Conservation (phyloP, 176 grass and related monocot species). For the Paspalum vaginatum region DNA sequence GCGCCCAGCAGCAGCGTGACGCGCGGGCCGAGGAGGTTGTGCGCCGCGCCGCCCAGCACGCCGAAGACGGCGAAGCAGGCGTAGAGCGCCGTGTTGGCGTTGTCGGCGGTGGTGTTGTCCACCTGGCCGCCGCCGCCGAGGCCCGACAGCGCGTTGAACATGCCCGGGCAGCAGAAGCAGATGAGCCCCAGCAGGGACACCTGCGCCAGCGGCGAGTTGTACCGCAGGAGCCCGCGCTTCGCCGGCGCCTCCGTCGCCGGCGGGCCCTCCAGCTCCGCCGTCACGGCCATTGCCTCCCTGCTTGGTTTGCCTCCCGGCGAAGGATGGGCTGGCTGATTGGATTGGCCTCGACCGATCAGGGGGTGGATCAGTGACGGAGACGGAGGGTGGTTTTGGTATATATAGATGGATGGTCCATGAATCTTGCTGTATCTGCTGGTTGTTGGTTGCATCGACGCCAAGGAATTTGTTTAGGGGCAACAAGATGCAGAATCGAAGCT, state of each 20-base stretch:
- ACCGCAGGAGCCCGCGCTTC: conserved; percentile 31
- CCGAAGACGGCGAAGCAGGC: conserved; percentile 82
- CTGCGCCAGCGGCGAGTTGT: conserved; percentile 85
- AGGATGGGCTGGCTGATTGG: neutral
- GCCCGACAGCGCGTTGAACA: conserved; percentile 98
- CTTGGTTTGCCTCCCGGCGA: neutral
- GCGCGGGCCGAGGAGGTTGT: conserved; percentile 91
- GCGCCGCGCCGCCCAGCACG: conserved; percentile 70
- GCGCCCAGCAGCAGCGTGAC: conserved; percentile 62
- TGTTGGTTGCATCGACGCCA: neutral
- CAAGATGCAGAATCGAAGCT: neutral
- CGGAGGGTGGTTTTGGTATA: neutral
- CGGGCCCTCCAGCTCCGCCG: neutral
- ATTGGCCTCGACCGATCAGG: neutral
- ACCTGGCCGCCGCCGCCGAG: conserved; percentile 91
- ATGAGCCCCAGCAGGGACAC: conserved; percentile 75
- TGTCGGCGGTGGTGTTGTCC: conserved; percentile 64
- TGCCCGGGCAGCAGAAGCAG: conserved; percentile 98
- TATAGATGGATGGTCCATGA: neutral
- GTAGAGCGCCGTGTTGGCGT: conserved; percentile 98
- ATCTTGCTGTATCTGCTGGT: neutral
- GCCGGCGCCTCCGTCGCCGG: neutral
- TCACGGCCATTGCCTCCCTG: conserved; percentile 21
- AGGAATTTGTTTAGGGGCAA: neutral
- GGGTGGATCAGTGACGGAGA: neutral